Evolutionary conservation across 2,329 filamentous ascomycete species (phyloP), one percentile per base, ranked within the genome.

Genomic region (Alternaria brassicicola): DNA sequence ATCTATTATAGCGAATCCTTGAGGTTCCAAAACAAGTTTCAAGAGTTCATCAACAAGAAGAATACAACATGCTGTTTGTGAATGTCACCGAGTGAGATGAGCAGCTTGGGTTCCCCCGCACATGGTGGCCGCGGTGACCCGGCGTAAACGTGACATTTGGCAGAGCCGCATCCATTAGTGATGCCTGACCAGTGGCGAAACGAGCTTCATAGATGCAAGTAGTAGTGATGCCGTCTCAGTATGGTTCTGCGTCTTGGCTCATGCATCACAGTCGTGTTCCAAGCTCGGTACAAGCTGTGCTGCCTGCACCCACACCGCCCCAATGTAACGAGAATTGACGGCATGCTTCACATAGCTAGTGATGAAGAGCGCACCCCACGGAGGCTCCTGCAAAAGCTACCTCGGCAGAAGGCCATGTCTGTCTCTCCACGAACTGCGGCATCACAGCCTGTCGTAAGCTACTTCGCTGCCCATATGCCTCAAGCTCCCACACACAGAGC

Each of bases 101-200:
- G 2, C 36, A 33, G 45, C 4, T 33, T 39, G 21, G 38, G 28
- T 21, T 57, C 50, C 57, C 57, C 57, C 54, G 54, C 53, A 57
- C 43, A 47, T 19, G 10, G 25, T 56, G 48, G 30, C 57, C 57
- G 57, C 21, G 25, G 19, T 33, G 30, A 26, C 47, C 53, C 53
- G 52, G 53, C 28, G 48, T 45, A 25, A 55, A 38, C 51, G 46
- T 59, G 52, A 55, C 56, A 12, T 36, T 36, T 28, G 6, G 23
- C 39, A 53, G 42, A 54, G 50, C 36, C 21, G 33, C 43, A 36
- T 47, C 8, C 17, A 33, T 8, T 13, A 33, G 9, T 9, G 17
- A 30, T 7, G 28, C 43, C 28, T 30, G 31, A 15, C n/a, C 30
- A 33, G 35, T 13, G 15, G 48, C 8, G 13, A 6, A 15, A 35